Conservation (phyloP, 2,329 filamentous ascomycete genomes). For the Alternaria postmessia region DNA sequence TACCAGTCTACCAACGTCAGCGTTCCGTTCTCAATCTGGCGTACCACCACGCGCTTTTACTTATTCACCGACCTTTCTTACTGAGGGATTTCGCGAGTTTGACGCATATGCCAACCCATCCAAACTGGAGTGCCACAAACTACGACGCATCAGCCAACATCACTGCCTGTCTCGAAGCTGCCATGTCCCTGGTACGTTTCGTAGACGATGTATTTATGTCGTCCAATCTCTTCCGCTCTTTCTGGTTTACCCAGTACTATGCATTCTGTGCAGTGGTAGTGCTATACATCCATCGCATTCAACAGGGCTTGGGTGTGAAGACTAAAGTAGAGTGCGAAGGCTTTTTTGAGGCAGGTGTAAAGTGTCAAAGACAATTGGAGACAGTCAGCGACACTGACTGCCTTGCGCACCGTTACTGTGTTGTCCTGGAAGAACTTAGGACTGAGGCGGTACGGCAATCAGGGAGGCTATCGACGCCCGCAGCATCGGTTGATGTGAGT, state of each 20-base stretch:
- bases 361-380: constrained; percentile 52
- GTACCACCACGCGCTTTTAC: constrained; percentile 64
- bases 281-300: constrained; percentile 64
- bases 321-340: constrained; percentile 59
- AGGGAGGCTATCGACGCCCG: constrained; percentile 10
- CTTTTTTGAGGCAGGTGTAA: constrained; percentile 54
- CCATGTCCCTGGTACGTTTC: constrained; percentile 56
- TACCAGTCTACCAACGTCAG: constrained; percentile 62
- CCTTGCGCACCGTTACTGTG: constrained; percentile 57
- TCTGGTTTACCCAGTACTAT: constrained; percentile 64
- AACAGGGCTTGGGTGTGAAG: constrained; percentile 55
- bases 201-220: constrained; percentile 54
- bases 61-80: constrained; percentile 64
- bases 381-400: constrained; percentile 44
- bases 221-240: constrained; percentile 56
- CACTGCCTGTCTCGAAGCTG: constrained; percentile 58
- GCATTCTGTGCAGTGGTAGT: constrained; percentile 64
- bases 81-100: constrained; percentile 54
- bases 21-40: constrained; percentile 63
- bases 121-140: constrained; percentile 17
- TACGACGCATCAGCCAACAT: constrained; percentile 47
- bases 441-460: constrained; percentile 51
- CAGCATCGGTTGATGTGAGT: not conserved
- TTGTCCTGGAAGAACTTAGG: constrained; percentile 63
- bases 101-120: constrained; percentile 39